A percentile compares a stretch with the other conserved stretches of the same genome.
phyloP scores from a whole-genome alignment of 228 moss, liverwort and hornwort genomes.

The Sphagnum fallax region DNA sequence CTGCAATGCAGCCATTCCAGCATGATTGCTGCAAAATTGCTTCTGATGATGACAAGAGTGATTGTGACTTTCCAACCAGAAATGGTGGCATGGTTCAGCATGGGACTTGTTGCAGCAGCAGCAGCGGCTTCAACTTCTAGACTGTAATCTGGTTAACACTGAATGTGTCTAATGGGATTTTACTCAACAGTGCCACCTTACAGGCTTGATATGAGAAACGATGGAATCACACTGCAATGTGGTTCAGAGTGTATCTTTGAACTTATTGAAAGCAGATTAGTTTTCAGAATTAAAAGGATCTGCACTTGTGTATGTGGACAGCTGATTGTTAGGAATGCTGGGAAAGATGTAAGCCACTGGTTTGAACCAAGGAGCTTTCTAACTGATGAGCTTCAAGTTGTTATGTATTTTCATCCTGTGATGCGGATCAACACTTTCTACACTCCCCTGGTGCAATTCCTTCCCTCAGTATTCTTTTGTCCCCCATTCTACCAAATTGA shows the following conservation, averaged over 20 bases:
- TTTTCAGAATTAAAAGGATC: background rate
- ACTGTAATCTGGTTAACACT: background rate
- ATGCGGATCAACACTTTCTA: slow-evolving; percentile 48
- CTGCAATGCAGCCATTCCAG: no score
- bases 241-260: background rate
- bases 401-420: slow-evolving; percentile 39
- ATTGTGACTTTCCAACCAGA: no score
- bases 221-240: background rate
- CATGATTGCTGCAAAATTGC: no score
- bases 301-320: slow-evolving; percentile 7
- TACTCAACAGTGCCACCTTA: background rate
- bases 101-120: no score
- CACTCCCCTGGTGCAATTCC: slow-evolving; percentile 40
- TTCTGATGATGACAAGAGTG: no score
- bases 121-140: no score
- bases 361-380: slow-evolving; percentile 63
- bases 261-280: no score
- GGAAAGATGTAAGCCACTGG: slow-evolving; percentile 75
- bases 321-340: slow-evolving; percentile 58
- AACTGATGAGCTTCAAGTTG: slow-evolving; percentile 30
- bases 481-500: background rate
- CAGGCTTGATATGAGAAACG: background rate
- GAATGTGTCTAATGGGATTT: background rate
- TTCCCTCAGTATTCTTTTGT: background rate
- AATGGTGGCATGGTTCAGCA: no score